These are phyloP conservation scores for Pachyrhizus erosus DNA, from an alignment of 306 rosid species.

Conservation along the genomic window DNA sequence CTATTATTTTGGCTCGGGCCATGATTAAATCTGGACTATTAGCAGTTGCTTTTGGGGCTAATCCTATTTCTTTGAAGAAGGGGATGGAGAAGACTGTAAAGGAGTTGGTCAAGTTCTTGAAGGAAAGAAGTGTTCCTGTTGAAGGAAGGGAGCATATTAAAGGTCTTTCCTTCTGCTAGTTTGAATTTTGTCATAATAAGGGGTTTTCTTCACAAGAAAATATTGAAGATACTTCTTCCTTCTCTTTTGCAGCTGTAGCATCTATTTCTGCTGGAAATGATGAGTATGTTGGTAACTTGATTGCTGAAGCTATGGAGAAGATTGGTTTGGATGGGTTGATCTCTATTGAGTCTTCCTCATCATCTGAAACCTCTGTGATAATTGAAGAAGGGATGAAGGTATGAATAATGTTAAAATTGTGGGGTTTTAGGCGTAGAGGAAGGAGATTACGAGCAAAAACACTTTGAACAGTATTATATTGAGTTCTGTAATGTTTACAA, in stretches of 20 bases:
- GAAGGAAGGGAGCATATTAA: constrained; percentile 85
- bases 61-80: constrained; percentile 87
- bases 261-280: constrained; percentile 95
- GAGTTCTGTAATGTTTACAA: not conserved
- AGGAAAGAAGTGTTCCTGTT: constrained; percentile 80
- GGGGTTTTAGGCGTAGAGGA: not conserved
- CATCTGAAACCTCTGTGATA: constrained; percentile 80
- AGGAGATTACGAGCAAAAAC: not conserved
- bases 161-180: constrained; percentile 60
- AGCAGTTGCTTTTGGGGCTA: constrained; percentile 91
- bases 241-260: constrained; percentile 76
- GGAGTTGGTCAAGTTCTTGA: constrained; percentile 72
- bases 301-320: constrained; percentile 88
- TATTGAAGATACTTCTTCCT: constrained; percentile 35
- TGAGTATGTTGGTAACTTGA: constrained; percentile 78
- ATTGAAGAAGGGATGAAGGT: constrained; percentile 99
- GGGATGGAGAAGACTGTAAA: constrained; percentile 90
- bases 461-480: not conserved
- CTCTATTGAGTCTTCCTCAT: constrained; percentile 80
- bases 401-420: constrained; percentile 26
- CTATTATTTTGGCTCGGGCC: constrained; percentile 87
- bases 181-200: constrained; percentile 29
- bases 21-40: constrained; percentile 78
- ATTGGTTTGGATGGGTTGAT: constrained; percentile 93
- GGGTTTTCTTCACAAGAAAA: not conserved